Evolutionary conservation across 371 early-diverging fungal genomes (phyloP), one percentile per base, ranked within the genome.

Genomic region (Dichotomocladium elegans): DNA sequence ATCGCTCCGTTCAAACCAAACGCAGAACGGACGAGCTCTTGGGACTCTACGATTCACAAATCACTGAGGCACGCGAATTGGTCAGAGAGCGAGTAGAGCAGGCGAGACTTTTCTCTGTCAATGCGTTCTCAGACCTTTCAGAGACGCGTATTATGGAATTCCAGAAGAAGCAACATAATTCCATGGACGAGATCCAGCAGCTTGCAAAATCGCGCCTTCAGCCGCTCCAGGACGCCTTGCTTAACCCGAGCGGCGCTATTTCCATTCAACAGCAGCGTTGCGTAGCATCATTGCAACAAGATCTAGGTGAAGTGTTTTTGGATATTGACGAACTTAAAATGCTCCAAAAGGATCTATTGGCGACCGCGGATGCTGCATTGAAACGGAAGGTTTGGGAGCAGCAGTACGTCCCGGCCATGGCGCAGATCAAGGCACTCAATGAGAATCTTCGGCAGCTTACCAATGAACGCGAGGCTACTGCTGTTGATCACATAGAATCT

Each of bases 321-420:
- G 60, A 53, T 22, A 35, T 74, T 10, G 53, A 60, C 3, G 12
- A 55, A 57, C 24, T 47, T 63, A 17, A 70, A 64, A n/a, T 55
- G 34, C 9, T 52, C 3, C 42, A 65, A 2, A 46, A 58, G 6
- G 63, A 68, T 17, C 70, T 68, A 33, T 54, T 58, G 5, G 48
- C 63, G 0, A 61, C 62, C 3, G 49, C 70, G 30, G 66, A 74
- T 28, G 74, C 70, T 1, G 64, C 62, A 3, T 26, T 26, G 24
- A 67, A 57, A 47, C 59, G 74, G 17, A 9, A 41, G 5, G 56
- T 41, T 0, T 74, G 74, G 74, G 66, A 74, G 34, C 44, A 58
- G 5, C 56, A 57, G 24, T 44, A 67, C 3, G 49, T 46, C 11
- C 12, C 41, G 12, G 65, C 67, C 11, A 58, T 58, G 4, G 27